Percentiles rank a stretch among this genome's conserved stretches.
phyloP scores from a whole-genome alignment of 768 basidiomycete genomes.

The Tephrocybe sp. region DNA sequence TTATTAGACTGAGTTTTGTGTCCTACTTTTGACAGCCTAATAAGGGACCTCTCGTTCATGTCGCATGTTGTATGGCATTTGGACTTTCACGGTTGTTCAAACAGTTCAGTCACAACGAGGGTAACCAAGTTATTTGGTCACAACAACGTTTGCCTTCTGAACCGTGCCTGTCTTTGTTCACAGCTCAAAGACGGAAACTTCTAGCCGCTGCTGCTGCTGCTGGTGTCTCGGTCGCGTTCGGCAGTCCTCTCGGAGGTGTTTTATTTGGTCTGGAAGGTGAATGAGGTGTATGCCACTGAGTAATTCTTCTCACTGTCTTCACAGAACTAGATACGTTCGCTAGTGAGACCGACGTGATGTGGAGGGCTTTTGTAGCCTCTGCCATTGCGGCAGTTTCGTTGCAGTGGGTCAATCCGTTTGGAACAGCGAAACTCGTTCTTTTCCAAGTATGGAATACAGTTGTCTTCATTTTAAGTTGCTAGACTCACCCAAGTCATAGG shows the following conservation, averaged over 20 bases:
- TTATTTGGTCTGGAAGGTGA: constrained; percentile 79
- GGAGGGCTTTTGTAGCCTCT: constrained; percentile 88
- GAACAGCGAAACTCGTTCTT: constrained; percentile 79
- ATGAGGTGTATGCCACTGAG: background rate
- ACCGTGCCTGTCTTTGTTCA: background rate
- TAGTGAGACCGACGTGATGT: constrained; percentile 76
- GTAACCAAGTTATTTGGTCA: constrained; percentile 30
- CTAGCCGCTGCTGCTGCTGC: constrained; percentile 84
- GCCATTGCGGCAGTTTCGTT: constrained; percentile 84
- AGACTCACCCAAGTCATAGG: constrained; percentile 29
- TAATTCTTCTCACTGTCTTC: background rate
- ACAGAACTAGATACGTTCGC: constrained; percentile 67
- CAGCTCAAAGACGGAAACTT: constrained; percentile 79
- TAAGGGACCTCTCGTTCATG: constrained; percentile 83
- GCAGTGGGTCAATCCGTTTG: constrained; percentile 85
- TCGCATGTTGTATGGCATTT: constrained; percentile 80
- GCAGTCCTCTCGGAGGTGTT: constrained; percentile 84
- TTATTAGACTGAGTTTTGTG: constrained; percentile 4
- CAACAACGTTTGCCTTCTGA: background rate
- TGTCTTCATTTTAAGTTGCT: too few species aligned
- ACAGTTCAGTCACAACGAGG: constrained; percentile 78
- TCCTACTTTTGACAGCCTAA: constrained; percentile 7
- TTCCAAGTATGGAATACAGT: constrained; percentile 55
- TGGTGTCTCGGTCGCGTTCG: constrained; percentile 87
- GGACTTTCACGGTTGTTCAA: constrained; percentile 65